Base-by-base conservation (phyloP, 495 filamentous ascomycete species). In the Rusavskia elegans region DNA sequence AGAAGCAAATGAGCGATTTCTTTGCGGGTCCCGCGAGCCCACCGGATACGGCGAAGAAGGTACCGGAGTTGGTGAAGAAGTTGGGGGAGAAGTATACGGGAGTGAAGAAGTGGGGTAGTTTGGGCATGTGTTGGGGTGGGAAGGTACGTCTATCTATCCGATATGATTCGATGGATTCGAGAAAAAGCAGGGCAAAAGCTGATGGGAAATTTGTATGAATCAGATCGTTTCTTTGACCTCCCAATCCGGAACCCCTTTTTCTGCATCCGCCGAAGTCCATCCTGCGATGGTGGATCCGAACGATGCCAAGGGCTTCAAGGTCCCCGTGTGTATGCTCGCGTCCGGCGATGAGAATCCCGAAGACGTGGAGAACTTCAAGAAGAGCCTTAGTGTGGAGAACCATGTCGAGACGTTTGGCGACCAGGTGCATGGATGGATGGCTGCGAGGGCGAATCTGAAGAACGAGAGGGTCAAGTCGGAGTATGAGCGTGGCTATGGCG, bases 61-160 rank as follows among this genome's bases (percentile, higher is more conserved):
- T 94, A 52, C 80, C 80, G 0, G 72, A 66, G 7, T 69, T 83
- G 53, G 68, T 92, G 52, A 65, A 79, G 55, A 69, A 74, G 50
- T 59, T 85, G 36, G 60, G 63, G 57, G 69, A 68, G 67, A 74
- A 69, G 66, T 57, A 11, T 38, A 45, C 29, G 16, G 65, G 66
- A 29, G 80, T 93, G 59, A 71, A 81, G 59, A 81, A 76, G 30
- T 95, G 87, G 87, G 88, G 73, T n/a, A 72, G 87, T 53, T 63
- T 96, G n/a, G 90, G 90, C 14, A 88, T 75, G 77, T 98, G 90
- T 76, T 98, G 89, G 90, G 90, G 90, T 52, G 89, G 84, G 51
- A 94, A 94, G 64, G 75, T 83, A 17, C 66, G 72, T 40, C 66
- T 20, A 63, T 36, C 61, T 2, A 8, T 40, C 14, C 10, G 21